Conservation (phyloP, 495 filamentous ascomycete species). For the Glutinoglossum americanum region DNA sequence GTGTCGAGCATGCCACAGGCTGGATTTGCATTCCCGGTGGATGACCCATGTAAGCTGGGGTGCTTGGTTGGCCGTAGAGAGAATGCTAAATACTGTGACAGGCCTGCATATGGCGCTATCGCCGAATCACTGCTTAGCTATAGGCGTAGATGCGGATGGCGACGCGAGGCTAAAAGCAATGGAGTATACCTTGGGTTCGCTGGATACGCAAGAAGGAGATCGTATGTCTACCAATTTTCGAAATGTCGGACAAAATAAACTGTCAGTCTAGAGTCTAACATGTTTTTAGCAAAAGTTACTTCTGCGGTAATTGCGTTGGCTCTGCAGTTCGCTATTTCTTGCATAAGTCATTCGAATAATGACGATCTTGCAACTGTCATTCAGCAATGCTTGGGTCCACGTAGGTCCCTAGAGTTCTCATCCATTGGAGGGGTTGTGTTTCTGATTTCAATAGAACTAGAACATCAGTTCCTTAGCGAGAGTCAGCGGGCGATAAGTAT, state of each 20-base stretch:
- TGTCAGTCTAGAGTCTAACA: slow-evolving; percentile 5
- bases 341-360: slow-evolving; percentile 32
- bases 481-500: slow-evolving; percentile 43
- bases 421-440: neutral
- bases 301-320: slow-evolving; percentile 35
- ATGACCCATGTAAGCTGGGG: slow-evolving; percentile 23
- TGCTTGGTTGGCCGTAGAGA: neutral
- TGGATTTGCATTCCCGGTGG: slow-evolving; percentile 42
- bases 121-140: slow-evolving; percentile 47
- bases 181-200: slow-evolving; percentile 21
- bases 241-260: neutral
- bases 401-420: slow-evolving; percentile 1
- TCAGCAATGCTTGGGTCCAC: slow-evolving; percentile 6
- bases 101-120: slow-evolving; percentile 34
- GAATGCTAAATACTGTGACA: slow-evolving; percentile 1
- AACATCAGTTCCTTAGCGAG: slow-evolving; percentile 35
- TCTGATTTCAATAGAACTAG: slow-evolving; percentile 9
- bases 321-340: slow-evolving; percentile 34
- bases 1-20: slow-evolving; percentile 49
- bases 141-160: slow-evolving; percentile 41
- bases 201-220: slow-evolving; percentile 8
- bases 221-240: neutral
- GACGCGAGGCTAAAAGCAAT: slow-evolving; percentile 40
- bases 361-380: slow-evolving; percentile 59
- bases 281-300: slow-evolving; percentile 23